Evolutionary conservation across 2,329 filamentous ascomycete species (phyloP).

Genomic region (Epichloe gansuensis): DNA sequence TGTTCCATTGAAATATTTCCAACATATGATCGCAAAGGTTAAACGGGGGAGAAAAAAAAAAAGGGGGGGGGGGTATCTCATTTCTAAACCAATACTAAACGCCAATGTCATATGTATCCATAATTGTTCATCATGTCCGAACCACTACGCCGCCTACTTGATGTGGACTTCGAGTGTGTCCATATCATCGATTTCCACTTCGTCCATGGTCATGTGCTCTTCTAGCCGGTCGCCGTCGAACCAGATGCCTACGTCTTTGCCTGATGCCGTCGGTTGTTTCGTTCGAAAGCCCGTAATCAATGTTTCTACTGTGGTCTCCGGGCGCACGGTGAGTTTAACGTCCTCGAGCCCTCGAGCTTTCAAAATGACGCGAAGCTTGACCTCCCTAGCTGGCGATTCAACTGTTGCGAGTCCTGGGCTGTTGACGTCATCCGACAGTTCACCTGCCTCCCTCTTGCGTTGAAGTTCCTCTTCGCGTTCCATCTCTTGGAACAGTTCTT

Average conservation of each 20-base stretch:
- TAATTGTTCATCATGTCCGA: neutral
- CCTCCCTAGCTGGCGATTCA: constrained; percentile 13
- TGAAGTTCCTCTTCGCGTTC: constrained; percentile 36
- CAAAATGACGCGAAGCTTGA: constrained; percentile 38
- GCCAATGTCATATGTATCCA: neutral
- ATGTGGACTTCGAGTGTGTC: constrained; percentile 65
- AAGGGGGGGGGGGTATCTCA: neutral
- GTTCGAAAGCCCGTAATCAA: constrained; percentile 50
- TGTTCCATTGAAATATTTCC: neutral
- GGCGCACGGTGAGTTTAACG: constrained; percentile 37
- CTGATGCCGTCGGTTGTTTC: constrained; percentile 35
- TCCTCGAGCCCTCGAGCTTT: constrained; percentile 38
- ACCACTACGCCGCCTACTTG: neutral
- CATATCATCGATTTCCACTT: constrained; percentile 61
- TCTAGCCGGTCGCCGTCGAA: constrained; percentile 68
- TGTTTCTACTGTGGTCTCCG: constrained; percentile 45
- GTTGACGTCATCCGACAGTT: constrained; percentile 22
- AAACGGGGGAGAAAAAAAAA: neutral
- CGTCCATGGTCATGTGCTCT: constrained; percentile 43
- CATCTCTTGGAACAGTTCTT: constrained; percentile 41
- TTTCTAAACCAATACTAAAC: neutral
- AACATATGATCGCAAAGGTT: neutral
- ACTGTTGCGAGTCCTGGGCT: constrained; percentile 12
- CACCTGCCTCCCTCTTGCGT: constrained; percentile 29
- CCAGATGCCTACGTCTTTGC: constrained; percentile 45